phyloP scores from a whole-genome alignment of 306 rosid genomes.

The Citrullus colocynthis region DNA sequence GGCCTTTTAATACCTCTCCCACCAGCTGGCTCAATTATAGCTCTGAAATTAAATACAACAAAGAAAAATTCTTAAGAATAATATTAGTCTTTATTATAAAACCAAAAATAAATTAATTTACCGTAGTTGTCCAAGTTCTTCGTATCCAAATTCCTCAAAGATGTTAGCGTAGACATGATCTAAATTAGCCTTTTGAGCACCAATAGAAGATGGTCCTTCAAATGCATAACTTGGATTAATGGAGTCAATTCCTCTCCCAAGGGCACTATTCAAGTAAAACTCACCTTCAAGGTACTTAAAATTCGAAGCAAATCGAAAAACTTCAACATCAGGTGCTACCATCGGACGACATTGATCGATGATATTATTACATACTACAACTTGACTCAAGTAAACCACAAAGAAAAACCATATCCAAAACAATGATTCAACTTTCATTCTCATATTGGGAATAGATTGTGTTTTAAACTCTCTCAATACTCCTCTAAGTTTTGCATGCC shows the following conservation, averaged over 20 bases:
- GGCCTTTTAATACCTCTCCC: slow-evolving; percentile 23
- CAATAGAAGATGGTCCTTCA: slow-evolving; percentile 23
- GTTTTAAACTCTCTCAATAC: background rate
- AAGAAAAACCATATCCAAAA: background rate
- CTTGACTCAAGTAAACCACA: background rate
- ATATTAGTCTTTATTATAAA: too few species aligned
- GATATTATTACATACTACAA: background rate
- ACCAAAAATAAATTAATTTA: too few species aligned
- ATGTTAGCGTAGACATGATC: background rate
- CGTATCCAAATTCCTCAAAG: slow-evolving; percentile 20
- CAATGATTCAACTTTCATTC: background rate
- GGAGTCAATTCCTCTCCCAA: slow-evolving; percentile 1
- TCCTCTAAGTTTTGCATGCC: background rate
- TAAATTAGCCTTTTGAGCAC: slow-evolving; percentile 18
- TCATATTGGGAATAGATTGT: background rate
- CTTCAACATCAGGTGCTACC: background rate
- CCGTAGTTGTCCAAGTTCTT: slow-evolving; percentile 26
- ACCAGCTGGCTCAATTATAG: background rate
- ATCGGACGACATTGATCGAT: background rate
- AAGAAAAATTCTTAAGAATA: too few species aligned
- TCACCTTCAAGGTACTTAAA: slow-evolving; percentile 1
- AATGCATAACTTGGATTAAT: background rate
- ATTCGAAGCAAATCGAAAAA: background rate
- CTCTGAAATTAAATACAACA: background rate
- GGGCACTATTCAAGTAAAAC: background rate